Evolutionary conservation across 1,139 yeast genomes (phyloP).

Genomic region (Pichia inconspicua): DNA sequence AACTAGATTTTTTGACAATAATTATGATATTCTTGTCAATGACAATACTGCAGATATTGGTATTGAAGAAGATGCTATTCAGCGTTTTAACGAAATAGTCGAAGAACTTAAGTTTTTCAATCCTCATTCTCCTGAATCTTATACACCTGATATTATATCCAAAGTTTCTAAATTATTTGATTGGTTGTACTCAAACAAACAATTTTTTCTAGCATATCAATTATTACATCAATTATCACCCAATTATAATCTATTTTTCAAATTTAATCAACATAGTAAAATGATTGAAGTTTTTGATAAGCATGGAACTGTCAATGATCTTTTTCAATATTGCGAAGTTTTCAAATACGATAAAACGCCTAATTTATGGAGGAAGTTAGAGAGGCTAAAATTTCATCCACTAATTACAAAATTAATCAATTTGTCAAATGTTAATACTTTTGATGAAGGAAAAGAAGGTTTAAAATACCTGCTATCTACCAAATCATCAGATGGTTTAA

Average conservation of each 20-base stretch:
- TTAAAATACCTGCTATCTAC: neutral
- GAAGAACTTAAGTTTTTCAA: constrained; percentile 9
- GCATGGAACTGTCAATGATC: constrained; percentile 12
- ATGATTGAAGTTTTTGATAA: constrained; percentile 14
- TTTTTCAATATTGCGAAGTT: constrained; percentile 11
- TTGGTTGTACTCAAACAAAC: constrained; percentile 15
- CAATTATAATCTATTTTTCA: constrained; percentile 11
- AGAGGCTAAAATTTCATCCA: constrained; percentile 5
- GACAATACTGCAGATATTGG: constrained; percentile 6
- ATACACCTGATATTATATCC: constrained; percentile 11
- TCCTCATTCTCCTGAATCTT: constrained; percentile 8
- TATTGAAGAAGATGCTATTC: constrained; percentile 6
- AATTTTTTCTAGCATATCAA: constrained; percentile 9
- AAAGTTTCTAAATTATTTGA: constrained; percentile 12
- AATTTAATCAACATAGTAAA: constrained; percentile 9
- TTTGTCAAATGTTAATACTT: constrained; percentile 1
- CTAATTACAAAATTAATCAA: constrained; percentile 5
- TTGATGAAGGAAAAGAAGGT: constrained; percentile 2
- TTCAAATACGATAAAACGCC: constrained; percentile 12
- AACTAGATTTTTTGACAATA: constrained; percentile 21
- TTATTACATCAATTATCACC: constrained; percentile 6
- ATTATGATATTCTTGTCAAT: constrained; percentile 18
- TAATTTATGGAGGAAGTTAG: constrained; percentile 9
- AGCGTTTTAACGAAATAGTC: constrained; percentile 2
- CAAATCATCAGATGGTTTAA: constrained; percentile 5